phyloP scores from a whole-genome alignment of 768 basidiomycete species.

The Termitomyces sp. region DNA sequence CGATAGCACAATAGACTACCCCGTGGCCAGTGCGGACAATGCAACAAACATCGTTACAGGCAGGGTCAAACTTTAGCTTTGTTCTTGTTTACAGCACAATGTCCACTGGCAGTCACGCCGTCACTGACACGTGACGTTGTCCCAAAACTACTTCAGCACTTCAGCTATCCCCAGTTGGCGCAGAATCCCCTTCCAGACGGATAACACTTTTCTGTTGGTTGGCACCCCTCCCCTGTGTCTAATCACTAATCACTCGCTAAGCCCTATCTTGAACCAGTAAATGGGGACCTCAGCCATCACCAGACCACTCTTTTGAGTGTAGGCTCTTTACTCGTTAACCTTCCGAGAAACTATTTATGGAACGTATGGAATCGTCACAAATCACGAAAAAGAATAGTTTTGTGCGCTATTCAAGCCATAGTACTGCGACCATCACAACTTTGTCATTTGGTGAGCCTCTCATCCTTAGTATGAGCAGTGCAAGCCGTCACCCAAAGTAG shows the following conservation, averaged over 20 bases:
- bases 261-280: too few relatives aligned
- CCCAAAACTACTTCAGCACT: too few relatives aligned
- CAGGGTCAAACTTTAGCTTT: not conserved
- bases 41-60: too few relatives aligned
- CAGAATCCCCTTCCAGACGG: too few relatives aligned
- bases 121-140: too few relatives aligned
- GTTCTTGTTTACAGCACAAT: not conserved
- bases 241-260: too few relatives aligned
- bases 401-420: slow-evolving; percentile 26
- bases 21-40: not conserved
- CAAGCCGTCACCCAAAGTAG: not conserved
- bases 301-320: too few relatives aligned
- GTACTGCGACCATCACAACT: slow-evolving; percentile 31
- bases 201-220: too few relatives aligned
- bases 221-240: too few relatives aligned
- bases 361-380: not conserved
- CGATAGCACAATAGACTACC: not conserved
- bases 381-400: slow-evolving; percentile 26
- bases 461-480: not conserved
- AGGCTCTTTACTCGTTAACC: not conserved
- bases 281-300: too few relatives aligned
- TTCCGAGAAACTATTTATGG: not conserved
- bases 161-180: too few relatives aligned
- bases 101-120: too few relatives aligned
- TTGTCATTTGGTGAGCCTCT: slow-evolving; percentile 31